Base-by-base conservation (phyloP, 2,329 filamentous ascomycete species). In the Chaetomiaceae sp. region DNA sequence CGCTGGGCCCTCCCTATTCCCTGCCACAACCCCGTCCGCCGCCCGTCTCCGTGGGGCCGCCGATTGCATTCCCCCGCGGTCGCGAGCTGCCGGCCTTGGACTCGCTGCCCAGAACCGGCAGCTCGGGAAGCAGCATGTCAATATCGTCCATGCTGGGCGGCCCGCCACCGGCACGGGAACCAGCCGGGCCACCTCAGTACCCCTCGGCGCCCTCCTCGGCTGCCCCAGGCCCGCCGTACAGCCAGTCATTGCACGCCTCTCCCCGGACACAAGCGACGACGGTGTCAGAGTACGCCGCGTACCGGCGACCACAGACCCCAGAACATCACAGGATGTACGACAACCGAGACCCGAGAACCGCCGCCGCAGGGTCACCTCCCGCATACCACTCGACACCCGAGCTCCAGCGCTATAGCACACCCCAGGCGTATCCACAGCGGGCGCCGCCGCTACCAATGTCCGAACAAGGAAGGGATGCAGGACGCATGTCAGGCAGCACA, bases 261-360 rank as follows among this genome's bases (percentile, higher is more conserved):
- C 77, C 77, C 3, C 68, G 74, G 33, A 73, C 80, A 68, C 73
- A 72, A 47, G 71, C 72, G 20, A 66, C 73, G 2, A 69, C 73
- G 0, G 68, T 71, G 0, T 65, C 78, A 50, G 82, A 86, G 15
- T 84, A 84, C 50, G 69, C 68, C 42, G 72, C 75, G 5, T 84
- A 77, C 61, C 74, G 83, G 51, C 74, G 84, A 50, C 84, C 84
- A 2, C 81, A 86, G 48, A 88, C 84, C 0, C 85, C 85, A n/a
- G 84, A 88, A 36, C 80, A 82, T 50, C 70, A 74, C 38, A 73
- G 78, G 57, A 68, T 69, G 45, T 78, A 79, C 66, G 71, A 80
- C 8, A 43, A 36, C 22, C 43, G 58, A 10, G 62, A 71, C 51
- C 67, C 65, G 32, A 67, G 75, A 57, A 68, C 66, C 19, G 65